Base-by-base conservation (phyloP, 441 rosid genomes). In the Kokia cookei region DNA sequence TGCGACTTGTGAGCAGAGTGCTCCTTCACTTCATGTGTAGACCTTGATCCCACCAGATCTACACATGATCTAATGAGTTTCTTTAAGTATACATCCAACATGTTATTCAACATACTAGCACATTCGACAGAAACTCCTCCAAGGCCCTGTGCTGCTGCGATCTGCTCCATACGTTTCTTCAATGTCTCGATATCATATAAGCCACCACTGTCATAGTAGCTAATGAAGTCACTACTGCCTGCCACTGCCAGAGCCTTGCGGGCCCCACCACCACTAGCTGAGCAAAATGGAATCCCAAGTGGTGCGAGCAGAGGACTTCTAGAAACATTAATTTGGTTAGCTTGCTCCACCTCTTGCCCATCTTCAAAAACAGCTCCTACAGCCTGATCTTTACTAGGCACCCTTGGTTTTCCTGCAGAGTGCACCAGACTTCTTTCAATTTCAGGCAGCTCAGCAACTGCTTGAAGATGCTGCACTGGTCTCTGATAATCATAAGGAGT, bases 71-170 rank as follows among this genome's bases (percentile, higher is more conserved):
- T 83, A 68, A 94, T 88, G 85, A 94, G 83, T 79, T 65, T 87
- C 85, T 94, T 94, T 83, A 94, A 80, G 87, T 94, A 87, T 65
- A 89, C 73, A 74, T 94, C 97, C 76, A 94, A 73, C 87, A 86
- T 81, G 69, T 77, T 86, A 77, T 91, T 91, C 78, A 94, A 79
- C 57, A 79, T 78, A 79, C 83, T 90, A 62, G 97, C 88, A 79
- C 93, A 91, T 76, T 92, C 97, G 69, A 76, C 2, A 26, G 98
- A 91, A 75, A 92, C 97, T 45, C 89, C 97, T 75, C 82, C 93
- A 62, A 94, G 82, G 61, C 92, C 97, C 82, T 94, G 97, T n/a
- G 81, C 83, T 73, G 77, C 84, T 48, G 93, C 95, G 71, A 89
- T 87, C 79, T 81, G 93, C 78, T 88, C 95, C 95, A 94, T 92